phyloP scores from a whole-genome alignment of 2,329 filamentous ascomycete genomes.

The Hortaea werneckii region DNA sequence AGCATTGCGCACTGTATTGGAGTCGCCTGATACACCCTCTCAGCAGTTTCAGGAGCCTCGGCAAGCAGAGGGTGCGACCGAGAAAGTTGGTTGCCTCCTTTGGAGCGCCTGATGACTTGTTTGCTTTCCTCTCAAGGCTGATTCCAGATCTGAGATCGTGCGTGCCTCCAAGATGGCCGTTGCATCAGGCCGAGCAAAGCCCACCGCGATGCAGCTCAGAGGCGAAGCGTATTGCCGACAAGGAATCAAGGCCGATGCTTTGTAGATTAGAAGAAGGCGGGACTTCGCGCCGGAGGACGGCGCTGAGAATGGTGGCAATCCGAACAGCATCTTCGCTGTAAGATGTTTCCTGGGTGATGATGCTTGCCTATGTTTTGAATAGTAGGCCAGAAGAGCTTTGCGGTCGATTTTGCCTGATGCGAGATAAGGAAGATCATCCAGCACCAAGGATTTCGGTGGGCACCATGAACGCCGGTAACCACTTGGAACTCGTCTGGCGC shows the following conservation, averaged over 20 bases:
- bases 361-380: conserved; percentile 27
- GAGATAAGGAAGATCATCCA: conserved; percentile 59
- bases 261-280: conserved; percentile 35
- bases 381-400: conserved; percentile 50
- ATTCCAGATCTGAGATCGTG: conserved; percentile 26
- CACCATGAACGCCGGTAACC: conserved; percentile 77
- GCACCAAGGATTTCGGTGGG: conserved; percentile 62
- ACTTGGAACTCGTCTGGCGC: conserved; percentile 52
- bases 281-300: conserved; percentile 11
- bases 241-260: conserved; percentile 55
- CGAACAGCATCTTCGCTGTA: neutral
- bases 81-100: neutral
- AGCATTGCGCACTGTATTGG: conserved; percentile 73
- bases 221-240: conserved; percentile 52
- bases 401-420: conserved; percentile 78
- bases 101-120: neutral
- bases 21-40: conserved; percentile 51
- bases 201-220: conserved; percentile 50
- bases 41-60: conserved; percentile 6
- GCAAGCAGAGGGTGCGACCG: neutral
- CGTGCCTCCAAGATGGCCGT: conserved; percentile 51
- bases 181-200: conserved; percentile 45
- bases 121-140: neutral
- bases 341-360: neutral
- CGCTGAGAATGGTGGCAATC: conserved; percentile 11